These are phyloP conservation scores for Dorcoceras hygrometricum DNA, from an alignment of 257 asterid species.

Conservation along the genomic window DNA sequence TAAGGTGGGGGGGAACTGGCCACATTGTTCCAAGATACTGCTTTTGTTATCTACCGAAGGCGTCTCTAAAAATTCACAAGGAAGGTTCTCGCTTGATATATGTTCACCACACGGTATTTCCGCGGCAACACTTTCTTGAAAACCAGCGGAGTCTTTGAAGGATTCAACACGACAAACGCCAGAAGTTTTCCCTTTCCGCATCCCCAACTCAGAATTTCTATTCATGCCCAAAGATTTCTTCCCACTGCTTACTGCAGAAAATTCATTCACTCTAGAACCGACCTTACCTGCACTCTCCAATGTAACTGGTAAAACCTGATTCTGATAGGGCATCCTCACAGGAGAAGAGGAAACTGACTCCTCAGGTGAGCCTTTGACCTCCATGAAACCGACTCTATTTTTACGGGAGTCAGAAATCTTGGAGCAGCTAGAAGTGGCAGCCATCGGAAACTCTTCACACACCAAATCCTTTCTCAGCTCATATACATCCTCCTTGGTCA, in stretches of 20 bases:
- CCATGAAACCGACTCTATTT: slow-evolving; percentile 43
- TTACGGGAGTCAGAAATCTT: slow-evolving; percentile 77
- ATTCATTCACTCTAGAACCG: slow-evolving; percentile 33
- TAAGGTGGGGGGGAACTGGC: slow-evolving; percentile 19
- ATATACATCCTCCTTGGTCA: slow-evolving; percentile 58
- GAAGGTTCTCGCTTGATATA: slow-evolving; percentile 17
- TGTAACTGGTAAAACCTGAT: slow-evolving; percentile 38
- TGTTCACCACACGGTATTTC: slow-evolving; percentile 11
- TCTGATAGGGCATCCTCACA: slow-evolving; percentile 39
- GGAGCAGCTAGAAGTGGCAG: slow-evolving; percentile 95
- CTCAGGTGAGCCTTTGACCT: slow-evolving; percentile 71
- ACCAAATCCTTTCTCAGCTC: slow-evolving; percentile 70
- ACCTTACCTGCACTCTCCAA: slow-evolving; percentile 33
- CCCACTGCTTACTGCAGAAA: slow-evolving; percentile 28
- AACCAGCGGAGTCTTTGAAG: slow-evolving; percentile 18
- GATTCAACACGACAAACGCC: slow-evolving; percentile 24
- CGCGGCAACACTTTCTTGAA: slow-evolving; percentile 22
- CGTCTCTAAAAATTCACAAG: slow-evolving; percentile 23
- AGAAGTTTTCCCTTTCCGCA: slow-evolving; percentile 35
- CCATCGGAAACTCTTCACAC: slow-evolving; percentile 48
- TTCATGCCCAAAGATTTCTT: slow-evolving; percentile 37
- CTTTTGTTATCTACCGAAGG: slow-evolving; percentile 24
- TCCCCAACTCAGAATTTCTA: slow-evolving; percentile 33
- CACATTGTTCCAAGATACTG: slow-evolving; percentile 22
- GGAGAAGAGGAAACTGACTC: slow-evolving; percentile 97